phyloP scores from a whole-genome alignment of 345 rosid species.

The Euphorbia tirucalli region DNA sequence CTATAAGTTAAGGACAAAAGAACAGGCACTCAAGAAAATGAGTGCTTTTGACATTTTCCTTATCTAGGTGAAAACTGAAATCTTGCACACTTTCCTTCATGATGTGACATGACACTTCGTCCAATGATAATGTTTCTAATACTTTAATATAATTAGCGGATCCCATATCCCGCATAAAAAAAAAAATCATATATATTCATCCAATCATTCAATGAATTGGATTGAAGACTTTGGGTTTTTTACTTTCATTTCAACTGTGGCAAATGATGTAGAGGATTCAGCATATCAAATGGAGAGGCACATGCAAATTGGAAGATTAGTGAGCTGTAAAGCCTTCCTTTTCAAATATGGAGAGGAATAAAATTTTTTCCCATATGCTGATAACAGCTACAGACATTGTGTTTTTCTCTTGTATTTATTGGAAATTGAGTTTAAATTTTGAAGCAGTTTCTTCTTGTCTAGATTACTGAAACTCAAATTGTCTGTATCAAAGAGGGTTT shows the following conservation, averaged over 20 bases:
- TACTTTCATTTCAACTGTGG: neutral
- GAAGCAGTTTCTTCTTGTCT: neutral
- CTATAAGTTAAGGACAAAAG: constrained; percentile 8
- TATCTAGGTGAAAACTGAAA: neutral
- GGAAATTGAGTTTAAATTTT: neutral
- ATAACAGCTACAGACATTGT: constrained; percentile 20
- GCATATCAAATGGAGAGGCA: too few relatives aligned
- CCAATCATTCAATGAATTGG: neutral
- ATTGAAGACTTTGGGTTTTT: neutral
- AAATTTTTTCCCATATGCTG: neutral
- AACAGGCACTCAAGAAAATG: constrained; percentile 1
- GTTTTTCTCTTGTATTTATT: neutral
- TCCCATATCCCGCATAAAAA: neutral
- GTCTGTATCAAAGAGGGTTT: neutral
- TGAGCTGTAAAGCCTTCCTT: constrained; percentile 31
- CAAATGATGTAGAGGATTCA: too few relatives aligned
- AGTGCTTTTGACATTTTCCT: constrained; percentile 5
- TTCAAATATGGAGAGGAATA: too few relatives aligned
- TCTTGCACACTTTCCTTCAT: too few relatives aligned
- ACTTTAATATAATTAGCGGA: too few relatives aligned
- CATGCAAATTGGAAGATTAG: neutral
- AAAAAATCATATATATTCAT: neutral
- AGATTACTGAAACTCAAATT: neutral
- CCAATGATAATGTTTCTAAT: neutral
- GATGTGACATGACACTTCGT: neutral